Percentiles rank a stretch among this genome's conserved stretches.
These are phyloP conservation scores for Kwoniella heveanensis DNA, from an alignment of 768 basidiomycete genomes.

Conservation along the genomic window DNA sequence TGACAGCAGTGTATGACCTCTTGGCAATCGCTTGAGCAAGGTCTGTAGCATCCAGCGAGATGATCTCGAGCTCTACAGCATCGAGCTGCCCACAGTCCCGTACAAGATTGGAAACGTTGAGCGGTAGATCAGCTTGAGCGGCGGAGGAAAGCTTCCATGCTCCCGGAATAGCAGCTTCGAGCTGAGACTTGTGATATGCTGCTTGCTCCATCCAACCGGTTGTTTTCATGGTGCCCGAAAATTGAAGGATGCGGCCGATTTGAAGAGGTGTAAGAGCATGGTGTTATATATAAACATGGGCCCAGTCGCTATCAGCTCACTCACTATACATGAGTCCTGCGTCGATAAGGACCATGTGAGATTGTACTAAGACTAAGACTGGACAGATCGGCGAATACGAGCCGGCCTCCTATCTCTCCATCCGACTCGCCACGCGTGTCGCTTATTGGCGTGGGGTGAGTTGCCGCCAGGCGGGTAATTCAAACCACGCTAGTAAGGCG, in stretches of 20 bases:
- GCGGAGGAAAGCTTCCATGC: not conserved
- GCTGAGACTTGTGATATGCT: not conserved
- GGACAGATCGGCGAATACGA: too few relatives aligned
- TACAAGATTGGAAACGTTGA: not conserved
- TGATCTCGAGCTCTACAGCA: slow-evolving; percentile 23
- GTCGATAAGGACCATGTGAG: too few relatives aligned
- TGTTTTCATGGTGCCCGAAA: not conserved
- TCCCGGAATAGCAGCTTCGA: not conserved
- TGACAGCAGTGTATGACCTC: slow-evolving; percentile 27
- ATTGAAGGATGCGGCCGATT: not conserved
- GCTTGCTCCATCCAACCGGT: not conserved
- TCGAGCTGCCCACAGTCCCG: not conserved
- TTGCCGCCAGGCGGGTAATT: too few relatives aligned
- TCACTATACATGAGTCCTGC: too few relatives aligned
- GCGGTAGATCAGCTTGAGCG: not conserved
- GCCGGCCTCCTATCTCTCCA: too few relatives aligned
- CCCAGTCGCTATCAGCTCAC: too few relatives aligned
- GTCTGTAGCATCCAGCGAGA: slow-evolving; percentile 23
- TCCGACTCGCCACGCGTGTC: too few relatives aligned
- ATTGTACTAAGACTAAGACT: too few relatives aligned
- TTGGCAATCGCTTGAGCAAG: slow-evolving; percentile 23
- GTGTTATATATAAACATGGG: too few relatives aligned
- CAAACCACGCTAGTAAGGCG: too few relatives aligned
- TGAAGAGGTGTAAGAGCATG: too few relatives aligned
- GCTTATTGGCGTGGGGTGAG: too few relatives aligned